Base-by-base conservation (phyloP, 2,329 filamentous ascomycete species). In the Verticillium nonalfalfae region DNA sequence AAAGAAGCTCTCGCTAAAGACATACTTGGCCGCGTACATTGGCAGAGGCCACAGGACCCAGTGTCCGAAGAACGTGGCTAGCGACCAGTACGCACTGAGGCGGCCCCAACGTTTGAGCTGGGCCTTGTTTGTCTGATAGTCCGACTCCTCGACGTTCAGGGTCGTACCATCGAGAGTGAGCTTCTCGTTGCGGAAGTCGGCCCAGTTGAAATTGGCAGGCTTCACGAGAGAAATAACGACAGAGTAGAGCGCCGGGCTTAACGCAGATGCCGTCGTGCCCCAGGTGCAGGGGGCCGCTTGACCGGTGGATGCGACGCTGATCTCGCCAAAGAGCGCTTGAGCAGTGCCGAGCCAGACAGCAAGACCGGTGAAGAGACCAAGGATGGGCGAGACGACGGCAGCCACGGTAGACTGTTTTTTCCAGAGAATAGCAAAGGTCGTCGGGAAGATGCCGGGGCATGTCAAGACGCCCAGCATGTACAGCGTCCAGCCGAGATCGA, bases 31-130 rank as follows among this genome's bases (percentile, higher is more conserved):
- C 0, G 76, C 81, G 64, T 84, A 84, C 80, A 84, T 84, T 0
- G 81, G 81, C 55, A 84, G 70, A 0, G 81, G 81, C 80, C 81
- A 84, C 2, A 84, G 62, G 1, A 84, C 79, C 79, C 79, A 82
- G 59, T 83, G 80, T 0, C 81, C 81, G 1, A 83, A 60, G 59
- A 83, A 83, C 0, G 81, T 83, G 0, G 79, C 79, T 0, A 74
- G 63, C 0, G 79, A 74, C 81, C 80, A 81, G 7, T 75, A 69
- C 1, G 77, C 73, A 0, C 78, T 78, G 57, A 80, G 77, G 0
- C 71, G 71, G 1, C 75, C 75, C 81, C 80, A 83, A 40, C 75
- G 71, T 64, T 78, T 81, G 15, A 81, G 66, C 2, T 73, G 72
- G 1, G 72, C 68, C 6, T 77, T 73, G 4, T 75, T 70, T 0